These are phyloP conservation scores for Crepidotus variabilis DNA, from an alignment of 768 basidiomycete species.

Conservation along the genomic window DNA sequence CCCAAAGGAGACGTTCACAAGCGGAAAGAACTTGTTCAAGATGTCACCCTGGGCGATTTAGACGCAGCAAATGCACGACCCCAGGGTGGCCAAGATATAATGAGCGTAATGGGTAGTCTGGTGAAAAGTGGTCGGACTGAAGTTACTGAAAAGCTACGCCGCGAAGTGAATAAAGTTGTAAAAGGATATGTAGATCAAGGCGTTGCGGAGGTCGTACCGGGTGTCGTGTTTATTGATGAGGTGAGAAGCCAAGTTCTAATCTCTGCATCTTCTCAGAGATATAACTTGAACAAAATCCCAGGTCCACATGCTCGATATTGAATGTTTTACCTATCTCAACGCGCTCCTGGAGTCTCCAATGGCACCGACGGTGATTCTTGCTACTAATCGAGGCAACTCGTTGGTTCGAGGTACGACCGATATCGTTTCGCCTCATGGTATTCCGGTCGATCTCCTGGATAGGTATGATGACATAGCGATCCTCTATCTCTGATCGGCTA, in stretches of 20 bases:
- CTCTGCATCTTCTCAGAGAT: neutral
- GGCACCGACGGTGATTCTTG: conserved; percentile 96
- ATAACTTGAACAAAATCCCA: conserved; percentile 25
- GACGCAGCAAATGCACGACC: conserved; percentile 97
- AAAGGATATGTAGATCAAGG: conserved; percentile 98
- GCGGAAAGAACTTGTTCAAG: conserved; percentile 92
- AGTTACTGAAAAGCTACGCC: conserved; percentile 92
- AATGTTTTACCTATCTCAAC: conserved; percentile 98
- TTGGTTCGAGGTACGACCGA: conserved; percentile 93
- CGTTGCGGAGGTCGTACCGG: conserved; percentile 95
- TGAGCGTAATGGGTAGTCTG: conserved; percentile 92
- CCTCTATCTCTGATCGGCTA: neutral
- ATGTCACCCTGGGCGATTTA: conserved; percentile 91
- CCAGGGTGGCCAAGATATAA: conserved; percentile 96
- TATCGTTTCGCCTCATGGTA: conserved; percentile 87
- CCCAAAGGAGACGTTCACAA: conserved; percentile 98
- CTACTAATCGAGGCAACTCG: conserved; percentile 92
- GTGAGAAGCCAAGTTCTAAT: conserved; percentile 37
- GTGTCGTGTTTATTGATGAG: conserved; percentile 98
- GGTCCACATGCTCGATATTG: conserved; percentile 99
- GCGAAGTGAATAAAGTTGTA: conserved; percentile 97
- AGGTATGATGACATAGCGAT: conserved; percentile 43
- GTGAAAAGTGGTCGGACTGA: conserved; percentile 94
- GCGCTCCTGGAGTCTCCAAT: conserved; percentile 92
- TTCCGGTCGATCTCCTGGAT: conserved; percentile 92